These are phyloP conservation scores for Phytophthora megakarya DNA, from an alignment of 352 stramenopile species.

Conservation along the genomic window DNA sequence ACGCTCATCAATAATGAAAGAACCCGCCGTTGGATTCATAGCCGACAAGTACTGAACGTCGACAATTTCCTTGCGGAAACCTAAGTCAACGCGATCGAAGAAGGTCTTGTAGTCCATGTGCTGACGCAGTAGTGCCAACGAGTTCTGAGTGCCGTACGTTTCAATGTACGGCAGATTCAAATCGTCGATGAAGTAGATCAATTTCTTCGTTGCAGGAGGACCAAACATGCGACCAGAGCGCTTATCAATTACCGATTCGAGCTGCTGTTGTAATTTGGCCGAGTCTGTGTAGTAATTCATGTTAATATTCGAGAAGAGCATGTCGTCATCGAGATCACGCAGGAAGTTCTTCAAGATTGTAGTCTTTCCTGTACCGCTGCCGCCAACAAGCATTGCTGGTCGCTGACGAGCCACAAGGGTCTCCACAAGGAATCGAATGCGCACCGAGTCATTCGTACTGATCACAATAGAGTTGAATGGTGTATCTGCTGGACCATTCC, in stretches of 20 bases:
- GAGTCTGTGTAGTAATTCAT: conserved; percentile 98
- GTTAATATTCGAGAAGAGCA: conserved; percentile 97
- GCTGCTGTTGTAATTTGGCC: conserved; percentile 93
- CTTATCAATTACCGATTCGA: conserved; percentile 98
- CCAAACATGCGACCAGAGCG: conserved; percentile 95
- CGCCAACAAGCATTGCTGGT: conserved; percentile 95
- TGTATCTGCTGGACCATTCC: conserved; percentile 91
- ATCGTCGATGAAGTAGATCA: conserved; percentile 98
- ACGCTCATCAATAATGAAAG: conserved; percentile 97
- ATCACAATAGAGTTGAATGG: conserved; percentile 97
- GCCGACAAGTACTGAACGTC: conserved; percentile 96
- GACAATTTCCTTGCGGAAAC: conserved; percentile 97
- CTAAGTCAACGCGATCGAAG: conserved; percentile 95
- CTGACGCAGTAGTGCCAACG: conserved; percentile 93
- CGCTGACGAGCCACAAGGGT: conserved; percentile 93
- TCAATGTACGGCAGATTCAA: conserved; percentile 97
- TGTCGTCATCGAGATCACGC: conserved; percentile 89
- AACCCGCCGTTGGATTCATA: conserved; percentile 97
- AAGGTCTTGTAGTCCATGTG: conserved; percentile 97
- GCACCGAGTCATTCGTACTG: conserved; percentile 95
- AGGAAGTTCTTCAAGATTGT: conserved; percentile 97
- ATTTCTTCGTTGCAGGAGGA: conserved; percentile 94
- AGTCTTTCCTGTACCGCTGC: conserved; percentile 97
- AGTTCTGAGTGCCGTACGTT: conserved; percentile 97
- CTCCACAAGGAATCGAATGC: conserved; percentile 95